Evolutionary conservation across 108 stramenopile species (phyloP), one percentile per base, ranked within the genome.

Genomic region (Nitzschia putrida): DNA sequence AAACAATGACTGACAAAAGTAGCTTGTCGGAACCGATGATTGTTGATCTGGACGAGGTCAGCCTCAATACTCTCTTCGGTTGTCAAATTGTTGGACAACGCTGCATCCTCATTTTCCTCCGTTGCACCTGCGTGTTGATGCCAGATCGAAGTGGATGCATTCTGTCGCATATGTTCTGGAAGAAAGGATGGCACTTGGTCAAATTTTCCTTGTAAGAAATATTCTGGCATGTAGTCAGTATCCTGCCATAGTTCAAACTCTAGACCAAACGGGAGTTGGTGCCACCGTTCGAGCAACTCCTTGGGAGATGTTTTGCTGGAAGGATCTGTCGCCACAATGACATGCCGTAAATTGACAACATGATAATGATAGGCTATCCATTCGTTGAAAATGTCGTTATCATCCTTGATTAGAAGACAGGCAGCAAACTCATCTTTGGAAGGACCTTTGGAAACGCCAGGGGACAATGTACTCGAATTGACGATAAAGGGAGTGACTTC

Each of bases 341-440:
- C 23, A 61, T 79, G 64, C 8, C 80, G 56, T 13, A 84, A 41
- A 26, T 57, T 64, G 0, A 80, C 29, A 7, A 76, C 56, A 53
- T 67, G 65, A 53, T 80, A 84, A 43, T 84, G 83, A 53, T 84
- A 84, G 25, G 83, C 80, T 26, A 84, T 75, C 83, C 83, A 84
- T 74, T 84, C 83, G 21, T 58, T 47, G 13, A 84, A 66, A 11
- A 72, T 72, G 14, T 64, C 57, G 39, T 80, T 66, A 61, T 78
- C 83, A 51, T 84, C 83, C 53, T 73, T 72, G 40, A 77, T 69
- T 22, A 84, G 54, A 16, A 81, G 42, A 53, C 83, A 84, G 1
- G 74, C 75, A 12, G 77, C 66, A 38, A 79, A 66, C 22, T 56
- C 13, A 55, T 55, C 54, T 23, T 55, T 13, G 47, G n/a, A 18